Evolutionary conservation across 805 yeast species (phyloP), one percentile per base, ranked within the genome.

Genomic region (Cephaloascus fragrans): DNA sequence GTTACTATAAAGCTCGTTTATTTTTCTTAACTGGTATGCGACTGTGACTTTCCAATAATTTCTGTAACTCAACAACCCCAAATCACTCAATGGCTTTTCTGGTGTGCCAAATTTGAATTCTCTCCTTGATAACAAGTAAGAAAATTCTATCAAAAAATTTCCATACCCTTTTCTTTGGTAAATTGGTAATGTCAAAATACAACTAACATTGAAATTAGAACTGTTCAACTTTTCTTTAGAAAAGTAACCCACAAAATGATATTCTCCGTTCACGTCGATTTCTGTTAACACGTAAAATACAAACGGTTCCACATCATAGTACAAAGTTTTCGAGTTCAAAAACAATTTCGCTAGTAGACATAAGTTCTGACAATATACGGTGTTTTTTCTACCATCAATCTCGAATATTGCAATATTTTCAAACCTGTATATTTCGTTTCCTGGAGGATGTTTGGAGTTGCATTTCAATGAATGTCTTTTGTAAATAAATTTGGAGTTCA

Each of bases 231-330:
- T 80, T 50, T 89, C 96, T 51, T 93, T 93, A 18, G 95, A 84
- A 54, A 93, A 93, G 57, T 93, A 93, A 0, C 98, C 98, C 31
- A 89, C 89, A 59, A 93, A 83, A 52, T 85, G 88, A 52, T 81
- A 81, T 15, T 49, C 50, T 48, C 63, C 60, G 17, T 41, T 38
- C 18, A 49, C 65, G 49, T 79, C 84, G 34, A 72, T 64, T 46
- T 83, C 93, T 4, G 90, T 83, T 35, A 93, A 59, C 2, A 89
- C 77, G 58, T 90, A 93, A 53, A 93, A 93, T 53, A 83, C 73
- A 50, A 90, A 90, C 1, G 97, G 96, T 56, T 93, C 96, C 34
- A 90, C 97, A 52, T 93, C 97, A 54, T 87, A 87, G 54, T 88
- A 89, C 38, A 93, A 64, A 0, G 97, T 87, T 53, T 93, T 93